Conservation (phyloP, 108 stramenopile species). For the Cylindrotheca fusiformis region DNA sequence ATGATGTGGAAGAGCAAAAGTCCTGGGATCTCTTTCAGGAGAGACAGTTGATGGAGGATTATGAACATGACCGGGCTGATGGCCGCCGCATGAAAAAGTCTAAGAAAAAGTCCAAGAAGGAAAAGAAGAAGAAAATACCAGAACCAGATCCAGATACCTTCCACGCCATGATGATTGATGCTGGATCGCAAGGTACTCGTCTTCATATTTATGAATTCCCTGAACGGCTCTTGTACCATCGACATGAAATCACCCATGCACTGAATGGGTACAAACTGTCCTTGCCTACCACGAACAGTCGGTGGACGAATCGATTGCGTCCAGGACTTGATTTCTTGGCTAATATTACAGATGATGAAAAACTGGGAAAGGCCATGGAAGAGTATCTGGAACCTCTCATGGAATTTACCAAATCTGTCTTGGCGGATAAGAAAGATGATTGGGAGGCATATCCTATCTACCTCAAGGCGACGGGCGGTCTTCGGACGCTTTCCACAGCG, state of each 20-base stretch:
- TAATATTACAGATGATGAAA: slow-evolving; percentile 15
- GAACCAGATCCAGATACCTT: slow-evolving; percentile 27
- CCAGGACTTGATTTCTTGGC: slow-evolving; percentile 72
- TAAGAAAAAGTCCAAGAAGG: too few species aligned
- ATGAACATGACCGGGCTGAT: background rate
- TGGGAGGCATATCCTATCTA: slow-evolving; percentile 81
- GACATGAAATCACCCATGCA: slow-evolving; percentile 25
- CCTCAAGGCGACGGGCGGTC: slow-evolving; percentile 90
- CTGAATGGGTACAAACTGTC: slow-evolving; percentile 38
- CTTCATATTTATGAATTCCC: slow-evolving; percentile 89
- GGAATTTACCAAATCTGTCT: slow-evolving; percentile 69
- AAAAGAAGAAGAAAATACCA: slow-evolving; percentile 8
- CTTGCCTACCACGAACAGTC: slow-evolving; percentile 68
- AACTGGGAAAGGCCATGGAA: slow-evolving; percentile 41
- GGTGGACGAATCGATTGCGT: slow-evolving; percentile 75
- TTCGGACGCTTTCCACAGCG: slow-evolving; percentile 58
- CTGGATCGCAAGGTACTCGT: slow-evolving; percentile 85
- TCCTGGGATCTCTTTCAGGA: slow-evolving; percentile 1
- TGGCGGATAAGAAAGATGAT: slow-evolving; percentile 55
- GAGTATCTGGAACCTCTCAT: slow-evolving; percentile 66
- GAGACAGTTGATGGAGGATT: background rate
- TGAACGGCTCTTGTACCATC: slow-evolving; percentile 44
- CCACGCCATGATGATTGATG: slow-evolving; percentile 87
- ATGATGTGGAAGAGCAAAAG: background rate
- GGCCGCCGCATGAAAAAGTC: slow-evolving; percentile 2